Evolutionary conservation across 805 yeast species (phyloP).

Genomic region (Candida methanosorbosa): DNA sequence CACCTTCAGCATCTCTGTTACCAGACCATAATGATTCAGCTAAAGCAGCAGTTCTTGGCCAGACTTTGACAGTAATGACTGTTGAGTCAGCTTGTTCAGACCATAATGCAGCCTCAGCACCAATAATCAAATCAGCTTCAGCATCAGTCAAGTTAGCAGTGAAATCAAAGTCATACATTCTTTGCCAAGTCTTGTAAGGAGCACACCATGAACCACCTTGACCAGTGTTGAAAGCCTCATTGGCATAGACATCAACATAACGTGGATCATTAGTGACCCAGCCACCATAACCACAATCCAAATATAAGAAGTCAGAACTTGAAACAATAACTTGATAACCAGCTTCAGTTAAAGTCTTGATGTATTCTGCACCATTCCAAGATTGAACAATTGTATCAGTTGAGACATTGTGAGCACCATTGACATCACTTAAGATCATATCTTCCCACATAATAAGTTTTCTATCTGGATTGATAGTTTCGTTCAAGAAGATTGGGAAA

Average conservation of each 20-base stretch:
- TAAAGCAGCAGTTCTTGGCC: constrained; percentile 34
- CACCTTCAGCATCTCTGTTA: constrained; percentile 24
- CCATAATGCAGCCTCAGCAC: constrained; percentile 33
- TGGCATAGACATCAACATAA: constrained; percentile 18
- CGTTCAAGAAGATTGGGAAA: constrained; percentile 23
- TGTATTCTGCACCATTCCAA: constrained; percentile 18
- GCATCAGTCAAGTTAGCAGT: constrained; percentile 21
- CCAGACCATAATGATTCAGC: constrained; percentile 35
- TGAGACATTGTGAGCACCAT: constrained; percentile 21
- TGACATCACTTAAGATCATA: constrained; percentile 15
- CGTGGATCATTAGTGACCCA: constrained; percentile 28
- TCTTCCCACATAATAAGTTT: constrained; percentile 35
- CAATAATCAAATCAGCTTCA: constrained; percentile 24
- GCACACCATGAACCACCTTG: constrained; percentile 32
- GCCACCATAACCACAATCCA: constrained; percentile 34
- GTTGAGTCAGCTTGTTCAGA: constrained; percentile 28
- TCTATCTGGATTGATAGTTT: constrained; percentile 6
- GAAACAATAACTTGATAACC: constrained; percentile 34
- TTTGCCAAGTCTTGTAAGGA: constrained; percentile 36
- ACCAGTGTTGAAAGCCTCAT: constrained; percentile 21
- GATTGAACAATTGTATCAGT: constrained; percentile 24
- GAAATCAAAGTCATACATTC: constrained; percentile 29
- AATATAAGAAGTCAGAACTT: constrained; percentile 23
- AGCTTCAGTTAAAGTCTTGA: constrained; percentile 21
- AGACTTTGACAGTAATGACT: constrained; percentile 23